phyloP scores from a whole-genome alignment of 257 asterid species.

The Pogostemon cablin region DNA sequence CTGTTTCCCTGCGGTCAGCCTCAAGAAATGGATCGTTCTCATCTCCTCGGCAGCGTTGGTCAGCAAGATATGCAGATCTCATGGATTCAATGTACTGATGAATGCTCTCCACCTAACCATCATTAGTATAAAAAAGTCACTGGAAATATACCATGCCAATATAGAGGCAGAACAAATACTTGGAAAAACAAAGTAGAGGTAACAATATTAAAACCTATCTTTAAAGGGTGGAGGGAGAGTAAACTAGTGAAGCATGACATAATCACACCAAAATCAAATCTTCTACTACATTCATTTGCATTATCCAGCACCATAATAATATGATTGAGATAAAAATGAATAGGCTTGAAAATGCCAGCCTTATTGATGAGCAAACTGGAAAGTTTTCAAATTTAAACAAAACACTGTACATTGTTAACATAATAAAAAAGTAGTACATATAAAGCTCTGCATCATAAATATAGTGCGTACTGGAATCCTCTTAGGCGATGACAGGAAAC shows the following conservation, averaged over 20 bases:
- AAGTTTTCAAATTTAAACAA: background rate
- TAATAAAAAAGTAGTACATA: background rate
- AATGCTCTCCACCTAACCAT: constrained; percentile 78
- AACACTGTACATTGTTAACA: background rate
- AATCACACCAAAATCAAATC: background rate
- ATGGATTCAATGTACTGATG: constrained; percentile 96
- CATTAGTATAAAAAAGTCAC: constrained; percentile 19
- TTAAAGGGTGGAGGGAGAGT: background rate
- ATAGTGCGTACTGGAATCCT: background rate
- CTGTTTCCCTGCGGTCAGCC: constrained; percentile 93
- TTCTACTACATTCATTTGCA: background rate
- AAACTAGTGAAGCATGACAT: background rate
- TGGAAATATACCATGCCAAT: background rate
- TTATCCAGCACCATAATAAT: background rate
- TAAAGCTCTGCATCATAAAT: constrained; percentile 6
- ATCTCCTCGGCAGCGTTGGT: constrained; percentile 82
- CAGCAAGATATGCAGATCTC: constrained; percentile 92
- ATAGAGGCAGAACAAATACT: background rate
- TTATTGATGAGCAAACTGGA: constrained; percentile 7
- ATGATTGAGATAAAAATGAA: background rate
- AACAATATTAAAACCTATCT: background rate
- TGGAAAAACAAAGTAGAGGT: background rate
- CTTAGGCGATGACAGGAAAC: constrained; percentile 8
- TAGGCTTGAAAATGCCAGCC: constrained; percentile 14
- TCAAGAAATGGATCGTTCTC: constrained; percentile 87